phyloP scores from a whole-genome alignment of 2,329 filamentous ascomycete genomes.

The Microascus cirrosus region DNA sequence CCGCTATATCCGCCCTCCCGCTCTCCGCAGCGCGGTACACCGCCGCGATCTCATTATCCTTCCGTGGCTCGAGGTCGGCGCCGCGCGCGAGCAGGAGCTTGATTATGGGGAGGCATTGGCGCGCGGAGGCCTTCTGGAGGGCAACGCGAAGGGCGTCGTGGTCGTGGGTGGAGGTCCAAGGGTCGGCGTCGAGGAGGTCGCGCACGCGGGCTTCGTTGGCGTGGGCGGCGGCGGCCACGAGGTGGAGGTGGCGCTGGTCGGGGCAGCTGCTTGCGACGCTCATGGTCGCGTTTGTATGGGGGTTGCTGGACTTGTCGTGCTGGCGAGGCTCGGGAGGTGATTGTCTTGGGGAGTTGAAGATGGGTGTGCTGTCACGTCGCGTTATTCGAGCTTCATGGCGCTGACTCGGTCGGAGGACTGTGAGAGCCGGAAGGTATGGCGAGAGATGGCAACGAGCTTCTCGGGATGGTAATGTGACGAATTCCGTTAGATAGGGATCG shows the following conservation, averaged over 20 bases:
- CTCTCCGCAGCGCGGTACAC: constrained; percentile 11
- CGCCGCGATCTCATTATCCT: not conserved
- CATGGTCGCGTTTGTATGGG: not conserved
- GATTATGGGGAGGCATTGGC: not conserved
- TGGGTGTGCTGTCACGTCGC: not conserved
- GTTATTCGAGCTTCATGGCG: not conserved
- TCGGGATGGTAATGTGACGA: not conserved
- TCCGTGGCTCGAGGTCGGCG: constrained; percentile 7
- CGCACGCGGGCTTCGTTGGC: constrained; percentile 3
- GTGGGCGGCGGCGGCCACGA: constrained; percentile 3
- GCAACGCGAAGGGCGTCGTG: constrained; percentile 3
- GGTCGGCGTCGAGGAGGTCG: constrained; percentile 3
- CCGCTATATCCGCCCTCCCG: constrained; percentile 8
- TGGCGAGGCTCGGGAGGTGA: not conserved
- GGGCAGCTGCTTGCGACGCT: constrained; percentile 3
- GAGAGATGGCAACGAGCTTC: not conserved
- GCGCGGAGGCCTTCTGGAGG: constrained; percentile 2
- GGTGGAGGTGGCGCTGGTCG: constrained; percentile 2
- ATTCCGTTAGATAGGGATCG: not conserved
- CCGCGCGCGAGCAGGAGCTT: constrained; percentile 2
- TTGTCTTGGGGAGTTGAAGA: not conserved
- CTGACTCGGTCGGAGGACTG: not conserved
- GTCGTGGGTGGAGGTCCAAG: constrained; percentile 1
- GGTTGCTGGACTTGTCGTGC: not conserved
- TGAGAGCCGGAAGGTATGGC: not conserved